These are phyloP conservation scores for Dioscorea alata DNA, from an alignment of 106 monocot genomes.

Conservation along the genomic window DNA sequence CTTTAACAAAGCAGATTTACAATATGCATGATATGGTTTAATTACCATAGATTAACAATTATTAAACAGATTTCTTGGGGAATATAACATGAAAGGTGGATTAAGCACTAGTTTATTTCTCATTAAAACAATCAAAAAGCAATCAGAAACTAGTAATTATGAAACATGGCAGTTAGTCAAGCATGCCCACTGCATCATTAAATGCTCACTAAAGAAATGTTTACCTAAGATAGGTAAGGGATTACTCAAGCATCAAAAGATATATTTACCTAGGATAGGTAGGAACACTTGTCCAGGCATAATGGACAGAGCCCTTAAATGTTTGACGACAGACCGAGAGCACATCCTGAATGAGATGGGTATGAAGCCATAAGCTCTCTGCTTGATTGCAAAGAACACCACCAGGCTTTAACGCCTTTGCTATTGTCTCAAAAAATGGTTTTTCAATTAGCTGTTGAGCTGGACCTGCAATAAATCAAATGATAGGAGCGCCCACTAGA, in stretches of 20 bases:
- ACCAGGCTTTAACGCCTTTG: slow-evolving; percentile 72
- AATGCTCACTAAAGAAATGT: too few species aligned
- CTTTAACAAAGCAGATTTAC: background rate
- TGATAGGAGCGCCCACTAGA: too few species aligned
- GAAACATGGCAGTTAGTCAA: too few species aligned
- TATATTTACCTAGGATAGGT: slow-evolving; percentile 89
- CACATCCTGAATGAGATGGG: slow-evolving; percentile 95
- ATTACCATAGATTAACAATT: too few species aligned
- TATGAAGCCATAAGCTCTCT: slow-evolving; percentile 99
- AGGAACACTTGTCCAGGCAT: slow-evolving; percentile 98
- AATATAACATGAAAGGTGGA: too few species aligned
- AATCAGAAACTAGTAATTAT: too few species aligned
- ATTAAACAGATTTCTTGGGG: too few species aligned
- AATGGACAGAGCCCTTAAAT: slow-evolving; percentile 87
- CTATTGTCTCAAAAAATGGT: slow-evolving; percentile 87
- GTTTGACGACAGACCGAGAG: slow-evolving; percentile 63
- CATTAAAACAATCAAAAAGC: too few species aligned
- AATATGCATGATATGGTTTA: too few species aligned
- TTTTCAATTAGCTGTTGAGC: slow-evolving; percentile 91
- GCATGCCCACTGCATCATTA: too few species aligned
- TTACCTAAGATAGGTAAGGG: slow-evolving; percentile 88
- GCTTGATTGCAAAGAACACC: slow-evolving; percentile 94
- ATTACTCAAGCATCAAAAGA: background rate
- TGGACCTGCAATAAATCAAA: slow-evolving; percentile 45
- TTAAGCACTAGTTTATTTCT: too few species aligned